These are phyloP conservation scores for Dothideomycetidae sp. DNA, from an alignment of 2,329 filamentous ascomycete species.

Conservation along the genomic window DNA sequence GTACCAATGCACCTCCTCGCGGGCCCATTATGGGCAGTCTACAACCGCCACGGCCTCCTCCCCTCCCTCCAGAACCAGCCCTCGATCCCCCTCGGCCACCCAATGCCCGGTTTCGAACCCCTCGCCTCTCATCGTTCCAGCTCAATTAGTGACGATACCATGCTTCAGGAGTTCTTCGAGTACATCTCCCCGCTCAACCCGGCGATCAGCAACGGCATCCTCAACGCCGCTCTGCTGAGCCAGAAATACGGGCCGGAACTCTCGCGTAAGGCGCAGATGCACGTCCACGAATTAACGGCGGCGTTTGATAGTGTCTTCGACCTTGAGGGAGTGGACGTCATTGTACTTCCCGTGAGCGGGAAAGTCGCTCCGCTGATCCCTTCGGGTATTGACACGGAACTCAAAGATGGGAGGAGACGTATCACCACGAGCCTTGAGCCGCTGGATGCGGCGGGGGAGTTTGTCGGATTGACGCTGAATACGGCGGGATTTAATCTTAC, in stretches of 20 bases:
- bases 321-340: conserved; percentile 31
- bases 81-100: conserved; percentile 18
- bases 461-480: conserved; percentile 30
- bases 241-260: conserved; percentile 20
- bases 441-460: conserved; percentile 25
- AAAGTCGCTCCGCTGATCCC: conserved; percentile 32
- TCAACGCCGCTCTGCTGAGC: conserved; percentile 25
- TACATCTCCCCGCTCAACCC: conserved; percentile 31
- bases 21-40: conserved; percentile 35
- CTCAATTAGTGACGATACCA: conserved; percentile 7
- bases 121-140: conserved; percentile 8
- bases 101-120: conserved; percentile 21
- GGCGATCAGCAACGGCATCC: conserved; percentile 31
- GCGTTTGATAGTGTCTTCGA: conserved; percentile 31
- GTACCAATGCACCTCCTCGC: conserved; percentile 35
- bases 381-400: conserved; percentile 12
- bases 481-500: conserved; percentile 37
- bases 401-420: conserved; percentile 7
- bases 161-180: conserved; percentile 31
- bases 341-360: conserved; percentile 35
- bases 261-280: conserved; percentile 33
- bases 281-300: conserved; percentile 33
- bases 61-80: conserved; percentile 19
- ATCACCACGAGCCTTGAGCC: conserved; percentile 26
- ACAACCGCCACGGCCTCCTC: conserved; percentile 20